Evolutionary conservation across 208 protist genomes (phyloP).

Genomic region (Sergeia podlipaevii): DNA sequence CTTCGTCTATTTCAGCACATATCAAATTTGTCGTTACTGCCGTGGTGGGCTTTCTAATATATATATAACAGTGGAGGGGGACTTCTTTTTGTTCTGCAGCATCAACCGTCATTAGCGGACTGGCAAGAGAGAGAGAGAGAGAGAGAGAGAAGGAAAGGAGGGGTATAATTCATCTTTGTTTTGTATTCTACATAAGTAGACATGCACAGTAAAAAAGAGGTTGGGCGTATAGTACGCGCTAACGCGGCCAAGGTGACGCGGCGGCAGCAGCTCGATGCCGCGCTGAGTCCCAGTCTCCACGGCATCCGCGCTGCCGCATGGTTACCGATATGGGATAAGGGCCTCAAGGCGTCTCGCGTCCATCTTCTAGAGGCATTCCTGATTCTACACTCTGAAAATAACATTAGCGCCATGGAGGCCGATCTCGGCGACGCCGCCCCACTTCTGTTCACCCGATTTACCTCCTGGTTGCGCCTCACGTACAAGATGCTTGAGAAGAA

Average conservation of each 20-base stretch:
- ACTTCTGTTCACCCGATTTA: conserved; percentile 79
- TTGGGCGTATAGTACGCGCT: background rate
- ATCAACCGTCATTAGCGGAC: too few relatives aligned
- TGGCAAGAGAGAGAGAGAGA: too few relatives aligned
- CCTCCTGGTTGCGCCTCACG: conserved; percentile 75
- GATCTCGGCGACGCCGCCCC: conserved; percentile 75
- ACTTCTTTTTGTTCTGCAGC: too few relatives aligned
- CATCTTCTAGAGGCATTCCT: conserved; percentile 68
- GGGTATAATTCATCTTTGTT: too few relatives aligned
- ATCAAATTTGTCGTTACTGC: too few relatives aligned
- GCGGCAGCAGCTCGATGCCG: conserved; percentile 12
- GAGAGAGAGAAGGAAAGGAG: too few relatives aligned
- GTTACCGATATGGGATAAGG: conserved; percentile 70
- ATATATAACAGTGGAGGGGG: too few relatives aligned
- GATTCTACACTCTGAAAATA: conserved; percentile 58
- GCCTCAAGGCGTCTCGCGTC: conserved; percentile 24
- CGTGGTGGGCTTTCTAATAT: too few relatives aligned
- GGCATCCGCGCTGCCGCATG: conserved; percentile 60
- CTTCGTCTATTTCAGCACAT: too few relatives aligned
- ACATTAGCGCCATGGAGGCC: conserved; percentile 45
- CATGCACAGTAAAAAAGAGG: background rate
- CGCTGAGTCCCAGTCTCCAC: conserved; percentile 17
- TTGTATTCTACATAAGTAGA: background rate
- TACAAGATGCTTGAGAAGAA: conserved; percentile 31
- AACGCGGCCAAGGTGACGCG: background rate